Evolutionary conservation across 352 stramenopile genomes (phyloP).

Genomic region (Thalassiosira hispida): DNA sequence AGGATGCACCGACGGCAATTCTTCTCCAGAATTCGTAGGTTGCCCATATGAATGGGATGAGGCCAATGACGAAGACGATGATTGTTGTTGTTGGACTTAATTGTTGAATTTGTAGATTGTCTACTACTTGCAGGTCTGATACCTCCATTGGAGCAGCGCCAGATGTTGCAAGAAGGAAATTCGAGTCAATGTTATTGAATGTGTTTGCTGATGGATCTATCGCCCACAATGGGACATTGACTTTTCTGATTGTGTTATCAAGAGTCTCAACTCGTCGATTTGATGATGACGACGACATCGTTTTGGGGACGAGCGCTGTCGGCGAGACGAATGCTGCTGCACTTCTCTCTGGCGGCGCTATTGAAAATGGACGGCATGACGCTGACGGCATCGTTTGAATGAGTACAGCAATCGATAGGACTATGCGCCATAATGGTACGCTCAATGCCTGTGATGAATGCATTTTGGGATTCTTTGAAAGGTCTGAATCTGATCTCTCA

Average conservation of each 20-base stretch:
- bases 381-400: too few relatives aligned
- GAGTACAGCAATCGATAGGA: too few relatives aligned
- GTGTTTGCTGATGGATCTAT: not conserved
- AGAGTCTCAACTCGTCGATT: not conserved
- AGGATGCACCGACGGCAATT: constrained; percentile 80
- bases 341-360: too few relatives aligned
- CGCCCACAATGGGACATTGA: not conserved
- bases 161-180: not conserved
- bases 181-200: too few relatives aligned
- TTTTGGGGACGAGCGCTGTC: not conserved
- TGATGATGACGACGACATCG: not conserved
- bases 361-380: too few relatives aligned
- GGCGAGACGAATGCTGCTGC: not conserved
- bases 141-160: not conserved
- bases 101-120: constrained; percentile 38
- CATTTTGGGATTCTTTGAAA: too few relatives aligned
- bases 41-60: constrained; percentile 80
- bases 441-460: too few relatives aligned
- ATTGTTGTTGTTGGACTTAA: constrained; percentile 38
- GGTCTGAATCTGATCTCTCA: too few relatives aligned
- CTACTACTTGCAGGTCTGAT: not conserved
- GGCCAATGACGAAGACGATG: constrained; percentile 75
- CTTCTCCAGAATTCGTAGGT: constrained; percentile 83
- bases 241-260: not conserved
- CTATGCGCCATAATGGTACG: not conserved